A percentile compares a stretch with the other conserved stretches of the same genome.
Conservation (phyloP, 2,329 filamentous ascomycete genomes). For the Ophiocordyceps camponoti-leonardi region DNA sequence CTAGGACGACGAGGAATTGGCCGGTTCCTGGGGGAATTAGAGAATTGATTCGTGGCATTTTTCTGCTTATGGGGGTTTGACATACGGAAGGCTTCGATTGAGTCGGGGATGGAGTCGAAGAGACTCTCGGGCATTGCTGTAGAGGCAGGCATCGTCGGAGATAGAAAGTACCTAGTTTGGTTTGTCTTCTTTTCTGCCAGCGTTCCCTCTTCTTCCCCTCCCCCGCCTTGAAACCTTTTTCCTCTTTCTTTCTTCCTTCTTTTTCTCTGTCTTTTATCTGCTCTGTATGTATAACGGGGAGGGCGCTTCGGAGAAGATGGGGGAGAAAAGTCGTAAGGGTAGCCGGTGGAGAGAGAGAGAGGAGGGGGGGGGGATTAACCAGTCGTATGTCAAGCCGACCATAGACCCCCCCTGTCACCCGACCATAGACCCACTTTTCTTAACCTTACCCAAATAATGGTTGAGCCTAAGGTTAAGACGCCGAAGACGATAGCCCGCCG, state of each 20-base stretch:
- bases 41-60: too few species aligned
- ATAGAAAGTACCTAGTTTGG: background rate
- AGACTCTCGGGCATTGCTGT: slow-evolving; percentile 28
- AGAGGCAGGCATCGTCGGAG: slow-evolving; percentile 27
- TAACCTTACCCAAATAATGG: too few species aligned
- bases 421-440: too few species aligned
- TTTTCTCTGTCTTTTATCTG: background rate
- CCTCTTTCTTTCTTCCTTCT: background rate
- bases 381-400: too few species aligned
- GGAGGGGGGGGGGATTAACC: too few species aligned
- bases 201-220: background rate
- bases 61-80: too few species aligned
- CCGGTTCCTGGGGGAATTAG: too few species aligned
- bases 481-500: too few species aligned
- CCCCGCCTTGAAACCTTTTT: background rate
- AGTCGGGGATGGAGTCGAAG: slow-evolving; percentile 49
- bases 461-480: too few species aligned
- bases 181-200: background rate
- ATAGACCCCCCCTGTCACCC: too few species aligned
- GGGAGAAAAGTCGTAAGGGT: too few species aligned
- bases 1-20: slow-evolving; percentile 91
- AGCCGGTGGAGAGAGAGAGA: too few species aligned
- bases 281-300: background rate
- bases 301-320: background rate
- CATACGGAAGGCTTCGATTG: slow-evolving; percentile 49